These are phyloP conservation scores for Globisporangium paddicum DNA, from an alignment of 352 stramenopile genomes.

Conservation along the genomic window DNA sequence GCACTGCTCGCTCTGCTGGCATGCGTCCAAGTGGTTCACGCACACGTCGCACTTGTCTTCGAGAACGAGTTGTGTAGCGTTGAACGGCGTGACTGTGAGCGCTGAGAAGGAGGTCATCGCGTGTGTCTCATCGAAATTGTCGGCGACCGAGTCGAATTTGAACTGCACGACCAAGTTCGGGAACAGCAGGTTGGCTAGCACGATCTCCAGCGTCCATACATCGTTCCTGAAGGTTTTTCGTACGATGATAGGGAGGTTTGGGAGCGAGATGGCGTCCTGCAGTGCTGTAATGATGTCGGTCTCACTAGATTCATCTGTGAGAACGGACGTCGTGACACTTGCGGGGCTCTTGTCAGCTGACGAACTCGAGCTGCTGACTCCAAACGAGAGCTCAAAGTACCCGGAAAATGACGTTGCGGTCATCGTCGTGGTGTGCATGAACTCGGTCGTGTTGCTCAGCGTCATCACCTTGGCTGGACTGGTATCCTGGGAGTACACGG, in stretches of 20 bases:
- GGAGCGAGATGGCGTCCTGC: background rate
- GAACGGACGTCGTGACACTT: background rate
- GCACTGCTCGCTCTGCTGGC: constrained; percentile 6
- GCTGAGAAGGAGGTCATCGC: background rate
- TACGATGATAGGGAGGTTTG: background rate
- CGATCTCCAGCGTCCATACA: constrained; percentile 3
- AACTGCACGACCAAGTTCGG: constrained; percentile 9
- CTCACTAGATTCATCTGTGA: background rate
- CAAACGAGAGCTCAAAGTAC: constrained; percentile 11
- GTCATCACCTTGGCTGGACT: constrained; percentile 10
- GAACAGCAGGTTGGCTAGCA: constrained; percentile 12
- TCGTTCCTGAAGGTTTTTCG: constrained; percentile 2
- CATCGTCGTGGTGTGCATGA: constrained; percentile 1
- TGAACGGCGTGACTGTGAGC: constrained; percentile 6
- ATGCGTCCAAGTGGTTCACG: background rate
- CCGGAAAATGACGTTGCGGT: constrained; percentile 7
- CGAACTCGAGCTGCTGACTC: background rate
- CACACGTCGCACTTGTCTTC: constrained; percentile 2
- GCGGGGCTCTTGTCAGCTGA: background rate
- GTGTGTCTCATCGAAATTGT: constrained; percentile 1
- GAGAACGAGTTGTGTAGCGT: background rate
- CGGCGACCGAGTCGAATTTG: background rate
- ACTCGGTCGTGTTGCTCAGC: constrained; percentile 8
- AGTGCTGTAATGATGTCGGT: background rate
- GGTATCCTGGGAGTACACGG: background rate